Conservation (phyloP, 2,329 filamentous ascomycete genomes). For the Nothomitra cinnamomea region DNA sequence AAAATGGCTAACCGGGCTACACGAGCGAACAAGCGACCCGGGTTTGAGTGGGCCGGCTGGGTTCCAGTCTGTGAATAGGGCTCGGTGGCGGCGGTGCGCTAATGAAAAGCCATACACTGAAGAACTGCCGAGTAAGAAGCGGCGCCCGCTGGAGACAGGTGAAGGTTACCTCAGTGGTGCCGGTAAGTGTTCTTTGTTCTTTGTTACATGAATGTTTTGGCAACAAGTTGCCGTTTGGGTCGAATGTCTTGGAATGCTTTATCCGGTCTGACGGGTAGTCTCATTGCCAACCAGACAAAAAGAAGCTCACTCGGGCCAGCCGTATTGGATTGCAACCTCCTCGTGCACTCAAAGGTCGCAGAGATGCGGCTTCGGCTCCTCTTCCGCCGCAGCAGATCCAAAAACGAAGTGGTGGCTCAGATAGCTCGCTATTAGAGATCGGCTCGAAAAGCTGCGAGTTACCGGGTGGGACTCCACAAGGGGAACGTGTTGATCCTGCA, state of each 20-base stretch:
- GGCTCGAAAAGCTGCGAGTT: constrained; percentile 10
- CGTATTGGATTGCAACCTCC: not conserved
- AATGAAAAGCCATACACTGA: no score
- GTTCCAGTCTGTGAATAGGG: no score
- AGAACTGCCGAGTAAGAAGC: no score
- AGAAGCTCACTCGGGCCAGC: not conserved
- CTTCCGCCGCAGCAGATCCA: not conserved
- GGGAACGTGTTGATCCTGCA: not conserved
- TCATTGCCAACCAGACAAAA: not conserved
- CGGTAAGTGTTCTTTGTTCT: no score
- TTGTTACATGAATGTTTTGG: no score
- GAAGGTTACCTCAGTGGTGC: no score
- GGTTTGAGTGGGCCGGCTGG: no score
- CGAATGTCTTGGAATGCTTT: not conserved
- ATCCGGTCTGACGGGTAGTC: not conserved
- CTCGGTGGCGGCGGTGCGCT: no score
- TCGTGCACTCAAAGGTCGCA: not conserved
- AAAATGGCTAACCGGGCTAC: no score
- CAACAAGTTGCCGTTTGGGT: no score
- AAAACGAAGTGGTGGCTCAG: not conserved
- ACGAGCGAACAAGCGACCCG: no score
- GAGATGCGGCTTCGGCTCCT: not conserved
- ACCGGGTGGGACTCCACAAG: constrained; percentile 8
- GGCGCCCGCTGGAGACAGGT: no score
- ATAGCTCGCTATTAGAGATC: not conserved